These are phyloP conservation scores for Alternaria atra DNA, from an alignment of 2,329 filamentous ascomycete species.

Conservation along the genomic window DNA sequence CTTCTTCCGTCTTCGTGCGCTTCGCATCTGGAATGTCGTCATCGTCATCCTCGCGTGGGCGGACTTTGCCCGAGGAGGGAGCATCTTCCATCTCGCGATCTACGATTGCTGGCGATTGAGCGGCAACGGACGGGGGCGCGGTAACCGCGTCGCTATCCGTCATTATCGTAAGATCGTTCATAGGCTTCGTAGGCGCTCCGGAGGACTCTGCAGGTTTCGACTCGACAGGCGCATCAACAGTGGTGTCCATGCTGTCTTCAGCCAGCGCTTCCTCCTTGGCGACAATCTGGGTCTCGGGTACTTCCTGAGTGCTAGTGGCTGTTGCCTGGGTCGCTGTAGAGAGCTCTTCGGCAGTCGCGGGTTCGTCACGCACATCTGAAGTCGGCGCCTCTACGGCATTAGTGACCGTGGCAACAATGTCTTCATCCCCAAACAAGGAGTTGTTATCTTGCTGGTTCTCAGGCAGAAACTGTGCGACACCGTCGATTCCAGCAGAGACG, in stretches of 20 bases:
- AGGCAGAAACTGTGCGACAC: conserved; percentile 54
- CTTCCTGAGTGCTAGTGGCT: conserved; percentile 40
- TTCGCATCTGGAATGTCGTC: conserved; percentile 72
- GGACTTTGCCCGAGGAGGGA: conserved; percentile 59
- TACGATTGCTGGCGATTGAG: conserved; percentile 33
- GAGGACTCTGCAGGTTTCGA: conserved; percentile 20
- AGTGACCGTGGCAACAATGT: conserved; percentile 41
- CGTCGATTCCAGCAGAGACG: conserved; percentile 55
- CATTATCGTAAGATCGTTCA: conserved; percentile 45
- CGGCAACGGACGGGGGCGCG: conserved; percentile 22
- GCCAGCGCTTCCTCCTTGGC: conserved; percentile 23
- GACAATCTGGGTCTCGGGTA: conserved; percentile 41
- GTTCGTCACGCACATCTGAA: conserved; percentile 48
- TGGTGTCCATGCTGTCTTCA: conserved; percentile 42
- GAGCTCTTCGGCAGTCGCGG: conserved; percentile 19
- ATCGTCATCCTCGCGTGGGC: conserved; percentile 71
- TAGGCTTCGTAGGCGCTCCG: conserved; percentile 43
- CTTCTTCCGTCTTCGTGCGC: conserved; percentile 75
- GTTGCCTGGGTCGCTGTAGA: conserved; percentile 28
- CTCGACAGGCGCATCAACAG: conserved; percentile 26
- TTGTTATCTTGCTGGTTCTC: conserved; percentile 52
- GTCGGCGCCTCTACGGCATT: conserved; percentile 54
- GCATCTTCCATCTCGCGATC: conserved; percentile 53
- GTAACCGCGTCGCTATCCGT: conserved; percentile 28
- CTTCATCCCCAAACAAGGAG: conserved; percentile 50